Conservation (phyloP, 2,329 filamentous ascomycete genomes). For the Diplodia scrobiculata region DNA sequence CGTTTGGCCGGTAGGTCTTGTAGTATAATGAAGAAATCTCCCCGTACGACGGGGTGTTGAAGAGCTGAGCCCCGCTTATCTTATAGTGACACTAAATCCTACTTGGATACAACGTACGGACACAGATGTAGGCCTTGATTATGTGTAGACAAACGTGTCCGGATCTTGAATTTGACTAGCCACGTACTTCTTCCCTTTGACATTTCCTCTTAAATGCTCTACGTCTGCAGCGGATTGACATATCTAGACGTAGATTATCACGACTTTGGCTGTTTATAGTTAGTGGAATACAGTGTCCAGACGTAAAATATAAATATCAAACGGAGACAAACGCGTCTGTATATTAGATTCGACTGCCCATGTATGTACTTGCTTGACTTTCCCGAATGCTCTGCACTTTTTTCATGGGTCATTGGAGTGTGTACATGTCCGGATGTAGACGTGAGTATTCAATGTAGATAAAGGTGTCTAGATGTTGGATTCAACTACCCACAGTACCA, state of each 20-base stretch:
- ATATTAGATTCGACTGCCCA: no score
- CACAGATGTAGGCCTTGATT: background rate
- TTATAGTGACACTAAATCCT: no score
- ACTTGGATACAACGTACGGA: no score
- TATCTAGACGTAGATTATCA: background rate
- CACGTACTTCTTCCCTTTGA: background rate
- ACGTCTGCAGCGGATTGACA: background rate
- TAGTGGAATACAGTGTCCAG: no score
- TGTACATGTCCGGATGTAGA: background rate
- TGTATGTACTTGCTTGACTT: no score
- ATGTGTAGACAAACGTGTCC: no score
- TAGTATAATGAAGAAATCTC: slow-evolving; percentile 4
- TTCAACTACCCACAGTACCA: background rate
- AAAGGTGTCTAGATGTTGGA: background rate
- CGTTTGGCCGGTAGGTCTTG: background rate
- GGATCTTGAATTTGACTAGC: no score
- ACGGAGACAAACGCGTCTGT: background rate
- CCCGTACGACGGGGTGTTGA: no score
- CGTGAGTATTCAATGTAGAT: background rate
- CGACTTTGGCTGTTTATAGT: no score
- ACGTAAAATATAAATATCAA: background rate
- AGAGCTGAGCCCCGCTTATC: no score
- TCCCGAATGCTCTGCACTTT: no score
- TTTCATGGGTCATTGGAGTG: no score
- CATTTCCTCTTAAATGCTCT: background rate